A percentile compares a stretch with the other conserved stretches of the same genome.
phyloP scores from a whole-genome alignment of 495 filamentous ascomycete genomes.

The Penicillium argentinense region DNA sequence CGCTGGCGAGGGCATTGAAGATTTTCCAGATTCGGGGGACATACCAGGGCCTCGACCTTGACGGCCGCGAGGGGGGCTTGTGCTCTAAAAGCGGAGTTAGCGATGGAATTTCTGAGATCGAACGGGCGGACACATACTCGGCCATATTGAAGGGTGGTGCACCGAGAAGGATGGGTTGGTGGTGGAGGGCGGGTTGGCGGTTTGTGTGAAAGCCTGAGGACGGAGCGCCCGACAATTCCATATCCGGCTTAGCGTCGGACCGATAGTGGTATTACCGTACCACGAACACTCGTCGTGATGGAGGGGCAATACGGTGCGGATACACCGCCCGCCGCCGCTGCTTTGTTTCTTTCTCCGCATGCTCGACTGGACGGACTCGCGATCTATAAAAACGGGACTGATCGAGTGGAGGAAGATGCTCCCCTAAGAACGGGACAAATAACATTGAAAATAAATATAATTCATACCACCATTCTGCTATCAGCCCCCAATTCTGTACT shows the following conservation, averaged over 20 bases:
- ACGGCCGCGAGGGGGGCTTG: slow-evolving; percentile 69
- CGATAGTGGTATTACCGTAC: slow-evolving; percentile 2
- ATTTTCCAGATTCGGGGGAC: slow-evolving; percentile 33
- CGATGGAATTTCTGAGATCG: not conserved
- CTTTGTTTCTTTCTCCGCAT: too few relatives aligned
- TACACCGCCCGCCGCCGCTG: slow-evolving; percentile 6
- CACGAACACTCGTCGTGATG: not conserved
- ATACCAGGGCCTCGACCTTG: slow-evolving; percentile 82
- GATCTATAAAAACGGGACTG: too few relatives aligned
- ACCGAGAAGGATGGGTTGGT: slow-evolving; percentile 24
- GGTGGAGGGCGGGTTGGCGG: slow-evolving; percentile 26
- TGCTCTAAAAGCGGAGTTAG: slow-evolving; percentile 20
- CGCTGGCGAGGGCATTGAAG: slow-evolving; percentile 30
- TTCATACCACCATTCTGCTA: too few relatives aligned
- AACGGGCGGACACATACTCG: slow-evolving; percentile 33
- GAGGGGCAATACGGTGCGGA: slow-evolving; percentile 23
- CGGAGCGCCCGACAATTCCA: slow-evolving; percentile 21
- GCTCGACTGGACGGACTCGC: too few relatives aligned
- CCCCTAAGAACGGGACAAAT: too few relatives aligned
- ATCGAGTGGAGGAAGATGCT: too few relatives aligned
- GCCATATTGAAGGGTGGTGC: slow-evolving; percentile 44
- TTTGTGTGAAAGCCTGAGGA: slow-evolving; percentile 47
- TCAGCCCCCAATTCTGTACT: too few relatives aligned
- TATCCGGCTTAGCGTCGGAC: slow-evolving; percentile 24
- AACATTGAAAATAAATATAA: too few relatives aligned